A percentile compares a stretch with the other conserved stretches of the same genome.
Conservation (phyloP, 1,284 basidiomycete species). For the Cutaneotrichosporon dermatis region DNA sequence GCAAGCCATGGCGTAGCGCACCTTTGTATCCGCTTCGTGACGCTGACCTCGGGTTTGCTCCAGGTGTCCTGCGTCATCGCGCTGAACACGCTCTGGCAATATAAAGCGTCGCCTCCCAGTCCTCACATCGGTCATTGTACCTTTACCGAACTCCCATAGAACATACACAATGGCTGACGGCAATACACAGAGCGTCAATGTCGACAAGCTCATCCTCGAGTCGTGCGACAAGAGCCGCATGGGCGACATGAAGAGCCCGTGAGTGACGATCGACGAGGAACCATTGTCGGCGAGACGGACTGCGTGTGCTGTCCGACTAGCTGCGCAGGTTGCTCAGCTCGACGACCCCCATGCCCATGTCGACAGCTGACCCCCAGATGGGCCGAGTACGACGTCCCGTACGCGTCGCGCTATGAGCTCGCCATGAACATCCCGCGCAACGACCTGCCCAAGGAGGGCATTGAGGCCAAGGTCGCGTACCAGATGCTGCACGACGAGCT, state of each 20-base stretch:
- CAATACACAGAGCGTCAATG: constrained; percentile 24
- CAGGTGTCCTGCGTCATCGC: too few species aligned
- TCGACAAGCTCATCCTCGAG: constrained; percentile 41
- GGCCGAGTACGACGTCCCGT: constrained; percentile 38
- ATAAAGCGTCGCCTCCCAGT: too few species aligned
- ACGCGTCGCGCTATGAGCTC: constrained; percentile 41
- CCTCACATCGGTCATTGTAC: too few species aligned
- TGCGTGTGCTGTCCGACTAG: too few species aligned
- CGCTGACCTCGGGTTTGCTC: too few species aligned
- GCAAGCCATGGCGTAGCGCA: too few species aligned
- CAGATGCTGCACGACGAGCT: constrained; percentile 82
- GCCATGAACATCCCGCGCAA: constrained; percentile 46
- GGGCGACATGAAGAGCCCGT: background rate
- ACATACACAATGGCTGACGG: constrained; percentile 9
- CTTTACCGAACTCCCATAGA: too few species aligned
- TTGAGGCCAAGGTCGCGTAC: constrained; percentile 56
- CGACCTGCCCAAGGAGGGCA: constrained; percentile 47
- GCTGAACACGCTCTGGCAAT: too few species aligned
- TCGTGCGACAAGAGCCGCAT: background rate
- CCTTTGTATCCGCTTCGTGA: too few species aligned
- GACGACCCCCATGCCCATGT: background rate
- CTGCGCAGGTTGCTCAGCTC: background rate
- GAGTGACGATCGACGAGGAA: background rate
- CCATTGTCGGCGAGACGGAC: too few species aligned
- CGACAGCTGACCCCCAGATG: constrained; percentile 12